phyloP scores from a whole-genome alignment of 495 filamentous ascomycete species.

The Xylaria curta region DNA sequence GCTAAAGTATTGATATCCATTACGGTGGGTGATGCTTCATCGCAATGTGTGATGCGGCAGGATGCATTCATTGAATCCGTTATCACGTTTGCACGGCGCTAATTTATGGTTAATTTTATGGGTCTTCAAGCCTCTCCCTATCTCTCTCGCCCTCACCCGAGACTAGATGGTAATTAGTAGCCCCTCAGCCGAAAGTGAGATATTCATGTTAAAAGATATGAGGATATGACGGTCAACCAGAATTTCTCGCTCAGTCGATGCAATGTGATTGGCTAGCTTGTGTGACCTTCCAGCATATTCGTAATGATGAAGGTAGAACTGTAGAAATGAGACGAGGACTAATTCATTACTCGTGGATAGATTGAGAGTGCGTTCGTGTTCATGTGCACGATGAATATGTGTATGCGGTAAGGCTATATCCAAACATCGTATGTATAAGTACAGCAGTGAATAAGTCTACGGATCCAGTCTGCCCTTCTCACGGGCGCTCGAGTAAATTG shows the following conservation, averaged over 20 bases:
- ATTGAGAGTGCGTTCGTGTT: background rate
- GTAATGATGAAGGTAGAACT: background rate
- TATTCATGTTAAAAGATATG: background rate
- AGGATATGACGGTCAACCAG: background rate
- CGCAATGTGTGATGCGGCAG: background rate
- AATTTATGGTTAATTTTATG: slow-evolving; percentile 6
- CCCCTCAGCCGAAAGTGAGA: background rate
- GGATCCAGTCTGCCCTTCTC: background rate
- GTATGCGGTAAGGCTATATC: background rate
- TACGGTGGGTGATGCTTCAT: background rate
- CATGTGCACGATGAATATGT: background rate
- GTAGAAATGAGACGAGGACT: background rate
- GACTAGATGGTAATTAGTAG: background rate
- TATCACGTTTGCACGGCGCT: background rate
- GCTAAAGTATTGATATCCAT: background rate
- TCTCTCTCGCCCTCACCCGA: background rate
- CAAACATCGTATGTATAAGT: background rate
- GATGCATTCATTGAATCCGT: background rate
- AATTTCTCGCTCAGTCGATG: background rate
- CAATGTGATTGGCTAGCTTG: background rate
- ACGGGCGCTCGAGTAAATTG: background rate
- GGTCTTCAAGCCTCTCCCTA: background rate
- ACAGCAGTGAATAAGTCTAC: background rate
- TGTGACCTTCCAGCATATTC: background rate
- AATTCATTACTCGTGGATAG: background rate